Base-by-base conservation (phyloP, 73 alveolate genomes). In the Paramecium octaurelia region DNA sequence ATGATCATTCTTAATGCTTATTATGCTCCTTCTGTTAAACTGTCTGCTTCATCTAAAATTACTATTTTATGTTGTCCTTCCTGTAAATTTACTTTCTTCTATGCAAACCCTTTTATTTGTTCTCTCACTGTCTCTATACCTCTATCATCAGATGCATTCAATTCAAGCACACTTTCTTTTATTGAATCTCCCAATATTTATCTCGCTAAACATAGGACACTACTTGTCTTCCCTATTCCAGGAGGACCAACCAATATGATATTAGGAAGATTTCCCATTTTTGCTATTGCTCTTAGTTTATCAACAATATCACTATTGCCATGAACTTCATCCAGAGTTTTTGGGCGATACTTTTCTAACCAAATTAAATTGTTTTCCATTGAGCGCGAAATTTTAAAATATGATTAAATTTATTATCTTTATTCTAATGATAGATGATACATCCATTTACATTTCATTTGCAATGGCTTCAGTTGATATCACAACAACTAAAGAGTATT, bases 41-140 rank as follows among this genome's bases (percentile, higher is more conserved):
- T 96, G 93, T 99, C 99, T n/a, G 99, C 99, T 94, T 99, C 99
- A 94, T 99, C 99, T 80, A 99, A 96, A 42, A 99, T 98, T 70
- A 99, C 98, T 48, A 99, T 94, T 97, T 99, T 99, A 89, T 98
- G 99, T 95, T 98, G 90, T 40, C 99, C 99, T 58, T 96, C 97
- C 8, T 99, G 99, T 34, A 99, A 96, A 40, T 97, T 94, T 8
- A 98, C 99, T 86, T 99, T 97, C 95, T 98, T 99, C 92, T 96
- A 98, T 46, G 99, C 99, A 92, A 99, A 99, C 50, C 98, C 96
- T 93, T 99, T 99, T 88, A 99, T 98, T 95, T 96, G 97, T 86
- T 98, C 99, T 69, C 99, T 93, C 86, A 99, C 99, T 8, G 98
- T 99, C 44, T 98, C 99, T 43, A 99, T 97, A n/a, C 99, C 99